A percentile compares a stretch with the other conserved stretches of the same genome.
Conservation (phyloP, 305 asterid genomes). For the Lippia alba region DNA sequence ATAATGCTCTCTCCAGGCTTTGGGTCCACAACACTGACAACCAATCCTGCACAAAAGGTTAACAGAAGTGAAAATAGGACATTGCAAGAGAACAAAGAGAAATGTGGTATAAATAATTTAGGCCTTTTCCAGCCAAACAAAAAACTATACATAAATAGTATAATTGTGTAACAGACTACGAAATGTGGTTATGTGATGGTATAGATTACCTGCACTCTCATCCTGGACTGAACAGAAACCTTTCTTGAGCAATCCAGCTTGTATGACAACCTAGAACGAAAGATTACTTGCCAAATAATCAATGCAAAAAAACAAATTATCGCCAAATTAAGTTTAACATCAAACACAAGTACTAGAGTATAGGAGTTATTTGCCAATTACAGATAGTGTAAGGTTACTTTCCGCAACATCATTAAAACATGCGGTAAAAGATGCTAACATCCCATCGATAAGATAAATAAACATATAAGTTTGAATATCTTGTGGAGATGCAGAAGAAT, state of each 20-base stretch:
- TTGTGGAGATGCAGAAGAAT: slow-evolving; percentile 17
- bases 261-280: slow-evolving; percentile 64
- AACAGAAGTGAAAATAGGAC: slow-evolving; percentile 14
- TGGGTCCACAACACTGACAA: slow-evolving; percentile 81
- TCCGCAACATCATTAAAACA: slow-evolving; percentile 12
- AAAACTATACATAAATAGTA: neutral
- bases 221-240: slow-evolving; percentile 96
- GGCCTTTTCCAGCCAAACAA: too few relatives aligned
- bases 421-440: slow-evolving; percentile 27
- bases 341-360: neutral
- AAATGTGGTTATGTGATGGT: slow-evolving; percentile 9
- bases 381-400: neutral
- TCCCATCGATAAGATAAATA: slow-evolving; percentile 12
- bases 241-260: slow-evolving; percentile 80
- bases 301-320: neutral
- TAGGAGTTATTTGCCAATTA: too few relatives aligned
- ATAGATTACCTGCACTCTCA: slow-evolving; percentile 88
- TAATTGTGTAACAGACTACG: slow-evolving; percentile 24
- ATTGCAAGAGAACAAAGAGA: slow-evolving; percentile 20
- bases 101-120: neutral
- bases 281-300: slow-evolving; percentile 18
- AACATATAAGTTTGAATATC: slow-evolving; percentile 2
- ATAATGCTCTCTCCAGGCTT: slow-evolving; percentile 82
- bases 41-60: slow-evolving; percentile 64
- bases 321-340: neutral